phyloP scores from a whole-genome alignment of 345 rosid genomes.

The Excoecaria agallocha region DNA sequence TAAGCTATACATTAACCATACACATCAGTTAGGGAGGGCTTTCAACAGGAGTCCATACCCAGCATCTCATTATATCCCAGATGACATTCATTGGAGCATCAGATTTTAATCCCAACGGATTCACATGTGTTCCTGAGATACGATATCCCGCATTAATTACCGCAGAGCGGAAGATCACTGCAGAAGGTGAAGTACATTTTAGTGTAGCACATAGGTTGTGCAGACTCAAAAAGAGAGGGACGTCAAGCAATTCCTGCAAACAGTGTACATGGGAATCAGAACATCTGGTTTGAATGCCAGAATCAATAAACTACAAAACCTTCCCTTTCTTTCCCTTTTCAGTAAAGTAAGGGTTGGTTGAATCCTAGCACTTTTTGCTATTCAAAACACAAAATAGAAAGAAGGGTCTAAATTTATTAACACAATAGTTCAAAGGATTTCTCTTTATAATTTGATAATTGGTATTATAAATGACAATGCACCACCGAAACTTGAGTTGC shows the following conservation, averaged over 20 bases:
- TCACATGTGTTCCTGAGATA: conserved; percentile 91
- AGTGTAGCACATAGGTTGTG: conserved; percentile 94
- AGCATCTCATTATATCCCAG: conserved; percentile 99
- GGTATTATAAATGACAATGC: background rate
- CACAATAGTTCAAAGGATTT: background rate
- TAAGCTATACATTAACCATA: background rate
- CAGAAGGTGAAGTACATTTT: conserved; percentile 94
- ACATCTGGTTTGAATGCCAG: background rate
- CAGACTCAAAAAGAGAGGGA: conserved; percentile 87
- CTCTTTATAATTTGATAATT: background rate
- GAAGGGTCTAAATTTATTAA: background rate
- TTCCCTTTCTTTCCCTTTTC: too few species aligned
- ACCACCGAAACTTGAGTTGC: background rate
- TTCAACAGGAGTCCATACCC: conserved; percentile 53
- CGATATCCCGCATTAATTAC: conserved; percentile 91
- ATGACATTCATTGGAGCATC: conserved; percentile 99
- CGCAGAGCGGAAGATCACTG: conserved; percentile 91
- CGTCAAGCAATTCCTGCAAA: conserved; percentile 88
- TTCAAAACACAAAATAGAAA: background rate
- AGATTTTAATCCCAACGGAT: conserved; percentile 85
- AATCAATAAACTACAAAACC: background rate
- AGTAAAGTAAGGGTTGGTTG: background rate
- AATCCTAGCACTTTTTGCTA: background rate
- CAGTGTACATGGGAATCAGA: background rate
- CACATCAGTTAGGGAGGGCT: background rate